Evolutionary conservation across 257 asterid species (phyloP).

Genomic region (Plantago ovata): DNA sequence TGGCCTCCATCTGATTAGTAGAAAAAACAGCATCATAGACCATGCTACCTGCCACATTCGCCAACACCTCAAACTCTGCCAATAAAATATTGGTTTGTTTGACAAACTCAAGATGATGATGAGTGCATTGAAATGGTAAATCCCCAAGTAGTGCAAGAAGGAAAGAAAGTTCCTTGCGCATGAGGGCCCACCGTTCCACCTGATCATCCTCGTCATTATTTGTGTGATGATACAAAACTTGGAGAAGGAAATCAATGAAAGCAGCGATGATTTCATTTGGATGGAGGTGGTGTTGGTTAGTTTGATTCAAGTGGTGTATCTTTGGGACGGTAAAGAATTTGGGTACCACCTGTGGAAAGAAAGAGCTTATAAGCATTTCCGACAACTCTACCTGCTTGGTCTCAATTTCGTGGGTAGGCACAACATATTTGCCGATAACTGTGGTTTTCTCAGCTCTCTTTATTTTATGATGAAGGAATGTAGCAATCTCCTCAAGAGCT

Average conservation of each 20-base stretch:
- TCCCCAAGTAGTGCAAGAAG: constrained; percentile 14
- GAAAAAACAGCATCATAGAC: neutral
- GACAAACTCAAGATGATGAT: neutral
- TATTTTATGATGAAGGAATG: too few species aligned
- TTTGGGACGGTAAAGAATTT: constrained; percentile 4
- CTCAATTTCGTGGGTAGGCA: too few species aligned
- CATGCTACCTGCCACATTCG: constrained; percentile 5
- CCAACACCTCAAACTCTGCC: constrained; percentile 10
- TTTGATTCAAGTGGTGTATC: neutral
- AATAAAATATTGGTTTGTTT: neutral
- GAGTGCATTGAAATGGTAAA: neutral
- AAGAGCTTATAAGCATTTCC: neutral
- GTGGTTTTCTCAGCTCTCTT: too few species aligned
- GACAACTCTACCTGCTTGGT: neutral
- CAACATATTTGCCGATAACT: too few species aligned
- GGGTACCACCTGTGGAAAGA: constrained; percentile 1
- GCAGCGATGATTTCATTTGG: constrained; percentile 3
- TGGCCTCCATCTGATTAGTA: neutral
- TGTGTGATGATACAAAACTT: neutral
- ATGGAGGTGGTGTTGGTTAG: neutral
- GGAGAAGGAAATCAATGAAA: constrained; percentile 8
- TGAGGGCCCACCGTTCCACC: neutral
- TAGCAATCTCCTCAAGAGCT: neutral
- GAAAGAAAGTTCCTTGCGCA: constrained; percentile 4
- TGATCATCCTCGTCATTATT: neutral